phyloP scores from a whole-genome alignment of 345 rosid genomes.

The Hibiscus mutabilis region DNA sequence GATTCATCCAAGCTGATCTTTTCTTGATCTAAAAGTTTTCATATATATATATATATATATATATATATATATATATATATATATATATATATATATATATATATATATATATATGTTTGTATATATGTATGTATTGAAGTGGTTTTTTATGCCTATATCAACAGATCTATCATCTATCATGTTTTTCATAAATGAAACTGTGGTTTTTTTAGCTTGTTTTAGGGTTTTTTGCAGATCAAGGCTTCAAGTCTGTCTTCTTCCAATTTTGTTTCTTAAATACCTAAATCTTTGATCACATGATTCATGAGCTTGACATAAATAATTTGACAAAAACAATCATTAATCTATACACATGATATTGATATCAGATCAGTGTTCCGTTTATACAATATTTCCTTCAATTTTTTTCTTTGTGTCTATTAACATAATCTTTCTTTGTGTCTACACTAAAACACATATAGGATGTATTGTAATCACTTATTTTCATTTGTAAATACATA shows the following conservation, averaged over 20 bases:
- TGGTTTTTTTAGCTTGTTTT: neutral
- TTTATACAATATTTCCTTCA: no score
- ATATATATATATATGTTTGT: no score
- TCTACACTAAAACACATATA: neutral
- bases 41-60: no score
- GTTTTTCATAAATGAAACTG: neutral
- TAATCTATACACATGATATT: neutral
- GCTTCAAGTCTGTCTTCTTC: neutral
- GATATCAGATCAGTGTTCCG: neutral
- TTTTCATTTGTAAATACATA: no score
- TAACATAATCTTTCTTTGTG: neutral
- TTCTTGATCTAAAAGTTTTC: neutral
- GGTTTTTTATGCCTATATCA: constrained; percentile 1
- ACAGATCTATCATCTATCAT: constrained; percentile 15
- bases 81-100: no score
- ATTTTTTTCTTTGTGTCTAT: neutral
- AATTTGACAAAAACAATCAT: neutral
- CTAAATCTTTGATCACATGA: neutral
- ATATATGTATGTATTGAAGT: neutral
- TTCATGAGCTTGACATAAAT: neutral
- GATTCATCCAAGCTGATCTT: neutral
- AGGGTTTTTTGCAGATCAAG: constrained; percentile 9
- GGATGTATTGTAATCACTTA: no score
- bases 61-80: no score
- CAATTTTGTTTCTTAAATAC: neutral